Evolutionary conservation across 2,329 filamentous ascomycete species (phyloP).

Genomic region (Chaetothyriales sp.): DNA sequence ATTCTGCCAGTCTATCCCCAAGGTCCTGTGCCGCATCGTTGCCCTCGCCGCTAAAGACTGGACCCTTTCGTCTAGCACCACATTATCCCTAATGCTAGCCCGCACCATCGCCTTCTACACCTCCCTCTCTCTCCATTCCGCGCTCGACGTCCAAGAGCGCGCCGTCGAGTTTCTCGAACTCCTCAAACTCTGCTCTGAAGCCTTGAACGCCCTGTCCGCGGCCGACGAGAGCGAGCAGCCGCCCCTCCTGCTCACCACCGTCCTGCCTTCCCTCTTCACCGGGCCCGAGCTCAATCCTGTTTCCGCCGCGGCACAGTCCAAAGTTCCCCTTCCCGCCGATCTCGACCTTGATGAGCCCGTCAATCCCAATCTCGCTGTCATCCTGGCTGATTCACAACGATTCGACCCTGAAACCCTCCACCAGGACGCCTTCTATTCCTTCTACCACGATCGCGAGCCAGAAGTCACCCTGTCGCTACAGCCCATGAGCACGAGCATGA

Average conservation of each 20-base stretch:
- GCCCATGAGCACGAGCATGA: slow-evolving; percentile 4
- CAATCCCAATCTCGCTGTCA: slow-evolving; percentile 54
- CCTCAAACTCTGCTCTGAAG: slow-evolving; percentile 74
- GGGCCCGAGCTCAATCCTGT: slow-evolving; percentile 89
- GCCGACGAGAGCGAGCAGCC: slow-evolving; percentile 38
- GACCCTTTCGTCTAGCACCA: slow-evolving; percentile 60
- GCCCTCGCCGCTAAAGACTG: slow-evolving; percentile 52
- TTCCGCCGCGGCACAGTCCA: slow-evolving; percentile 64
- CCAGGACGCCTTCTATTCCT: slow-evolving; percentile 32
- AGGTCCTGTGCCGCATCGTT: slow-evolving; percentile 64
- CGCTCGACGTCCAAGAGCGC: slow-evolving; percentile 85
- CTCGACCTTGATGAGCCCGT: slow-evolving; percentile 73
- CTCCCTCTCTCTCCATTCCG: slow-evolving; percentile 64
- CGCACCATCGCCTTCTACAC: slow-evolving; percentile 74
- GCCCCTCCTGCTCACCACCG: slow-evolving; percentile 75
- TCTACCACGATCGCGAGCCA: slow-evolving; percentile 27
- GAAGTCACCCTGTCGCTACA: slow-evolving; percentile 2
- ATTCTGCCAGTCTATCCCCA: slow-evolving; percentile 71
- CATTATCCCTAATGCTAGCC: slow-evolving; percentile 63
- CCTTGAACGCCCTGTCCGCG: slow-evolving; percentile 28
- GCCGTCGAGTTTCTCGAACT: slow-evolving; percentile 87
- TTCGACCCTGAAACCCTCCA: slow-evolving; percentile 32
- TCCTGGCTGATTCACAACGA: slow-evolving; percentile 43
- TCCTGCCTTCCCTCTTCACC: slow-evolving; percentile 73
- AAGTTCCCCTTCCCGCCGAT: slow-evolving; percentile 64